These are phyloP conservation scores for Colletotrichum acutatum DNA, from an alignment of 2,329 filamentous ascomycete species.

Conservation along the genomic window DNA sequence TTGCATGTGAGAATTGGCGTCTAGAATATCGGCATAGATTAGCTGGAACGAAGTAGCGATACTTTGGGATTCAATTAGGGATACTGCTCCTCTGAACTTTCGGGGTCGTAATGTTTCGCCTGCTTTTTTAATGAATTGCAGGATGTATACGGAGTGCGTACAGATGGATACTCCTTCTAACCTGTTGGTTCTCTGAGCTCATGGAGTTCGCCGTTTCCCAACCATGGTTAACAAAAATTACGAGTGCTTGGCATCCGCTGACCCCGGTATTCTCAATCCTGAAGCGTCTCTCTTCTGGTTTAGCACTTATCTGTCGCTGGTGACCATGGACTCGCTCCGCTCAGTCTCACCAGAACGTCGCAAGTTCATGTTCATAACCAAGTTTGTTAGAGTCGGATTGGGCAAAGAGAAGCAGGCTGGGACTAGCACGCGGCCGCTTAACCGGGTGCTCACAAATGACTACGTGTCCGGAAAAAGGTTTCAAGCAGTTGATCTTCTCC, in stretches of 20 bases:
- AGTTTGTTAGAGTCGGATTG: too few relatives aligned
- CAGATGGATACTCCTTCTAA: too few relatives aligned
- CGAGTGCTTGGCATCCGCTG: background rate
- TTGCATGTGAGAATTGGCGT: too few relatives aligned
- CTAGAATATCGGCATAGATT: too few relatives aligned
- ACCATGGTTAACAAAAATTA: background rate
- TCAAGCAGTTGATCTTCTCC: slow-evolving; percentile 6
- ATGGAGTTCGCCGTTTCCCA: background rate
- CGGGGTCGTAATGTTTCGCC: background rate
- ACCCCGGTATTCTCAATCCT: background rate
- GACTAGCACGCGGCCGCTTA: background rate
- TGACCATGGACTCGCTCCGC: background rate
- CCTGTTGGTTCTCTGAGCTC: background rate
- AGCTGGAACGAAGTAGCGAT: background rate
- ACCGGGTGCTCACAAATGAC: background rate
- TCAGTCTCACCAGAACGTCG: background rate
- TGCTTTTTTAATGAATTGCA: too few relatives aligned
- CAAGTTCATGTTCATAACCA: too few relatives aligned
- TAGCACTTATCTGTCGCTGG: background rate
- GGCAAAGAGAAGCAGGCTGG: background rate
- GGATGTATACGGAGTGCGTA: too few relatives aligned
- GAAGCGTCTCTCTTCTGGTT: background rate
- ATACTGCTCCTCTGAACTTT: background rate
- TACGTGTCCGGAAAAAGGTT: background rate
- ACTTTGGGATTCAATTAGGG: background rate